phyloP scores from a whole-genome alignment of 305 asterid genomes.

The Fraxinus xanthoxyloides region DNA sequence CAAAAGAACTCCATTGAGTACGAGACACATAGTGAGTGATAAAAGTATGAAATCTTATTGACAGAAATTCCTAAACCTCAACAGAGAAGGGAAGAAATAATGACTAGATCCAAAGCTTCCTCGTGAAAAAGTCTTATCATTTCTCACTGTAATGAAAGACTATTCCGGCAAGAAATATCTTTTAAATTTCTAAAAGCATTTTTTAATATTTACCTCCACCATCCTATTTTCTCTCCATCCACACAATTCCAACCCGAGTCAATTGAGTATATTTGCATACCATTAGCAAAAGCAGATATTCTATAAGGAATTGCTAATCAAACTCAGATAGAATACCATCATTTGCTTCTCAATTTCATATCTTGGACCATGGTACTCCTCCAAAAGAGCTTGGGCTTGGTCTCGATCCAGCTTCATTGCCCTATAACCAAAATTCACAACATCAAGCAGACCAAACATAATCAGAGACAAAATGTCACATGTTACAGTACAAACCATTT shows the following conservation, averaged over 20 bases:
- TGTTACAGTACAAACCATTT: slow-evolving; percentile 63
- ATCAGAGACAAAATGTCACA: slow-evolving; percentile 17
- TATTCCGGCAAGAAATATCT: not conserved
- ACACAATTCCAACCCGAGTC: slow-evolving; percentile 14
- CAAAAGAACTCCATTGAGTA: slow-evolving; percentile 13
- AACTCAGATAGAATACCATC: slow-evolving; percentile 38
- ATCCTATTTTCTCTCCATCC: slow-evolving; percentile 8
- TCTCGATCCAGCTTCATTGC: slow-evolving; percentile 64
- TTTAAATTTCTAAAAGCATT: not conserved
- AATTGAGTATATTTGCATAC: slow-evolving; percentile 12
- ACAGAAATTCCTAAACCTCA: not conserved
- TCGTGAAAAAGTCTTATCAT: not conserved
- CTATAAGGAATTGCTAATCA: slow-evolving; percentile 1
- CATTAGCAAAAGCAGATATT: not conserved
- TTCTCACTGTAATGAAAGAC: slow-evolving; percentile 5
- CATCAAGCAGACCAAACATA: slow-evolving; percentile 19
- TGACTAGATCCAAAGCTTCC: not conserved
- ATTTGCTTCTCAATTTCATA: slow-evolving; percentile 81
- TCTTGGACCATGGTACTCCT: slow-evolving; percentile 70
- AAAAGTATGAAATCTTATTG: not conserved
- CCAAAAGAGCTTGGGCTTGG: slow-evolving; percentile 54
- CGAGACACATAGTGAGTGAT: not conserved
- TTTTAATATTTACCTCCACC: not conserved
- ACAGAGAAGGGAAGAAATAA: not conserved
- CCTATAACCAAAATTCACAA: slow-evolving; percentile 44